Base-by-base conservation (phyloP, 1,139 yeast species). In the Saccharomyces pastorianus region DNA sequence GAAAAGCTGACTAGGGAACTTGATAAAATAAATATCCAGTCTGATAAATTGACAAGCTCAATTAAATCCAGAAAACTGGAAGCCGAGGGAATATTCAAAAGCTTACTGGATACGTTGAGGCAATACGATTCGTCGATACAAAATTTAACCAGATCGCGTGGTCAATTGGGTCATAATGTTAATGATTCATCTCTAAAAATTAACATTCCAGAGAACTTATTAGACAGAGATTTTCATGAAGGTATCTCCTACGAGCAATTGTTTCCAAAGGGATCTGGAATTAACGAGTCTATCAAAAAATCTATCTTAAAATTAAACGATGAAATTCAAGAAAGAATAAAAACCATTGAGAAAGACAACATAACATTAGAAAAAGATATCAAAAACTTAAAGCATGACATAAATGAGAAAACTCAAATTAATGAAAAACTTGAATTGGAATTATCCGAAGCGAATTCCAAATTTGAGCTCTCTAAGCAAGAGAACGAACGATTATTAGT, bases 321-420 rank as follows among this genome's bases (percentile, higher is more conserved):
- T 48, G 73, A 73, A 28, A 72, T 84, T 28, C 75, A 76, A 50
- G 67, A 72, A 8, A 74, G 76, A 48, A 76, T 79, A 13, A 83
- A 83, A 63, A 72, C 71, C 34, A 70, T 77, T 28, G 86, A 84
- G 61, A 88, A 83, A 56, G 85, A 83, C 48, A 73, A 78, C 4
- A 34, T 29, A 4, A 69, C 71, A 3, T 65, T 81, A 6, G 77
- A 76, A 41, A 64, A 69, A 14, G 81, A 79, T 49, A 80, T 79
- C 56, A 68, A 66, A n/a, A 69, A 72, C 7, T 73, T 81, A 32
- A 80, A 81, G 51, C 62, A 67, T 6, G 75, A 77, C 49, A 76
- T 88, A 14, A 70, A 74, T 20, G 71, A 67, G 55, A 75, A 88
- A 71, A 81, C 81, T 61, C 71, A 56, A 34, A 73, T 73, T 29